phyloP scores from a whole-genome alignment of 2,329 filamentous ascomycete genomes.

The Leptographium lundbergii region DNA sequence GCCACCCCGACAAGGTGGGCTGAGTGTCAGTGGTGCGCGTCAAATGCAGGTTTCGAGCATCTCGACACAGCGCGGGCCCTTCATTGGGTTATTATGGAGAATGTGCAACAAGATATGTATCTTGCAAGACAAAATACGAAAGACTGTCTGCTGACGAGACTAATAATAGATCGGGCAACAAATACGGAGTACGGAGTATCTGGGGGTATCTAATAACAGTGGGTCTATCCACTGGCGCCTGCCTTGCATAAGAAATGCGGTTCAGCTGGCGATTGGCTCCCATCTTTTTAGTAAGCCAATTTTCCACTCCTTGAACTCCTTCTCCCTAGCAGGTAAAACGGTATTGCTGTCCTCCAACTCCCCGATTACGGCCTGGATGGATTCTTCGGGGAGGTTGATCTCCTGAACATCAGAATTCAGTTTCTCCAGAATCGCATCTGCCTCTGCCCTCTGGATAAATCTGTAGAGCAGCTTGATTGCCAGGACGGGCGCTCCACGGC shows the following conservation, averaged over 20 bases:
- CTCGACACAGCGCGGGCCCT: neutral
- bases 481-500: constrained; percentile 15
- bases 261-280: constrained; percentile 3
- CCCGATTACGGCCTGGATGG: constrained; percentile 31
- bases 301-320: constrained; percentile 52
- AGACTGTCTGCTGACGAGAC: neutral
- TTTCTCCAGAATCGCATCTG: constrained; percentile 35
- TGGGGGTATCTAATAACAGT: neutral
- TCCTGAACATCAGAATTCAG: constrained; percentile 47
- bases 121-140: neutral
- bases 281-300: constrained; percentile 51
- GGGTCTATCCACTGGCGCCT: neutral
- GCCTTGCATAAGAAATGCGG: neutral
- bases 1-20: neutral
- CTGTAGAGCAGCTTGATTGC: constrained; percentile 44
- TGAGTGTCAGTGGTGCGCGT: neutral
- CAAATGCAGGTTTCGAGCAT: neutral
- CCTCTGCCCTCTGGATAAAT: constrained; percentile 27
- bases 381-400: constrained; percentile 36
- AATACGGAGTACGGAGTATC: neutral
- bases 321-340: constrained; percentile 41
- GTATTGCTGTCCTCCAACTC: constrained; percentile 34
- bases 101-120: neutral
- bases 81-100: neutral
- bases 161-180: neutral